phyloP scores from a whole-genome alignment of 2,329 filamentous ascomycete genomes.

The Colletotrichum phormii region DNA sequence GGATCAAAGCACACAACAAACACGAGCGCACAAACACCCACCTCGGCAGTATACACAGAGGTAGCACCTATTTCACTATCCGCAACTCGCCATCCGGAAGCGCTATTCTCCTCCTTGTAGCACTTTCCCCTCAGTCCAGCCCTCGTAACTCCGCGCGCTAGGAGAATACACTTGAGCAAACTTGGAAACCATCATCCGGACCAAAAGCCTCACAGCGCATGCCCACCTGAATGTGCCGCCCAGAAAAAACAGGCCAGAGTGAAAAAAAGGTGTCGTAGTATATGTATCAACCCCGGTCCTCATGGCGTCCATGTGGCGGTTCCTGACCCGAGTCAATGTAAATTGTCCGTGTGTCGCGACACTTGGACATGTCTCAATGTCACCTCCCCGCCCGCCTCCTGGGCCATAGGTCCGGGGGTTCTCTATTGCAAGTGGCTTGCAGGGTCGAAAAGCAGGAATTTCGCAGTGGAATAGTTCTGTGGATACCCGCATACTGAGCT shows the following conservation, averaged over 20 bases:
- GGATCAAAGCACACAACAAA: background rate
- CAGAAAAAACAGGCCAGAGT: background rate
- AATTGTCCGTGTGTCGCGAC: background rate
- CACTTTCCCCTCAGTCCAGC: background rate
- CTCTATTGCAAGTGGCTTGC: background rate
- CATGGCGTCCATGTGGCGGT: background rate
- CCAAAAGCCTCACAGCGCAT: background rate
- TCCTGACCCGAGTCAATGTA: background rate
- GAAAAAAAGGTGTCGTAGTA: background rate
- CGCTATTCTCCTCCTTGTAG: background rate
- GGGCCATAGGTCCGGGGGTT: background rate
- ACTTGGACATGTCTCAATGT: background rate
- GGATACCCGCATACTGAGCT: background rate
- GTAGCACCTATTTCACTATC: background rate
- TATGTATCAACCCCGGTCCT: too few species aligned
- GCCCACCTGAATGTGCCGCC: background rate
- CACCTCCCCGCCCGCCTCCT: background rate
- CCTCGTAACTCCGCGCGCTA: conserved; percentile 17
- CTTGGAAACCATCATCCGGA: conserved; percentile 1
- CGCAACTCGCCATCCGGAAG: background rate
- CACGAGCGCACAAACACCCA: background rate
- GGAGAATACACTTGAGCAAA: conserved; percentile 12
- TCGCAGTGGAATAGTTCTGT: background rate
- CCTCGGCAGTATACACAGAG: background rate
- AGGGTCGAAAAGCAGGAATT: background rate